Percentiles rank a stretch among this genome's conserved stretches.
phyloP scores from a whole-genome alignment of 257 asterid species.

The Solanum verrucosum region DNA sequence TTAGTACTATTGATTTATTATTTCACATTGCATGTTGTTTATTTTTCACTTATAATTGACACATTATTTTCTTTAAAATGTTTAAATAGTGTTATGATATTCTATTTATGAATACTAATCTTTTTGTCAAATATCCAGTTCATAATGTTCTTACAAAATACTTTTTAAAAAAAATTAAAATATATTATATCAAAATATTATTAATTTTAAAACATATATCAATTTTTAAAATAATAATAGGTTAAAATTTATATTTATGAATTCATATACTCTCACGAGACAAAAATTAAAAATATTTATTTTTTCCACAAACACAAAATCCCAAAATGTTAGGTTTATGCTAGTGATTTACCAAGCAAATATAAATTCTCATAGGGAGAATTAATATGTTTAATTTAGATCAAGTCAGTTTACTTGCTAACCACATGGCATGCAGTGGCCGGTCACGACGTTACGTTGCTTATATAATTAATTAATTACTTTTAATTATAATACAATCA shows the following conservation, averaged over 20 bases:
- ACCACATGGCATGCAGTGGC: constrained; percentile 13
- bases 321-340: not conserved
- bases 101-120: too few species aligned
- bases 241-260: too few species aligned
- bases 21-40: not conserved
- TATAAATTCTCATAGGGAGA: not conserved
- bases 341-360: not conserved
- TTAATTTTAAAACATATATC: too few species aligned
- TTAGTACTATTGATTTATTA: not conserved
- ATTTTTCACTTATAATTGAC: not conserved
- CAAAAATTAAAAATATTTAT: too few species aligned
- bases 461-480: not conserved
- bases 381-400: not conserved
- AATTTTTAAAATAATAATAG: too few species aligned
- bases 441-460: not conserved
- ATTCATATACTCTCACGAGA: too few species aligned
- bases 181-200: too few species aligned
- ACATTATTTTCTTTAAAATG: too few species aligned
- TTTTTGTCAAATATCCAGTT: too few species aligned
- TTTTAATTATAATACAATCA: not conserved
- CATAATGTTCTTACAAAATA: too few species aligned
- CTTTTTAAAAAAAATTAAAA: too few species aligned
- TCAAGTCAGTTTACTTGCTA: not conserved
- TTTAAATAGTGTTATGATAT: too few species aligned
- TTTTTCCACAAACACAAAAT: not conserved